These are phyloP conservation scores for Diutina pseudorugosa DNA, from an alignment of 1,139 yeast genomes.

Conservation along the genomic window DNA sequence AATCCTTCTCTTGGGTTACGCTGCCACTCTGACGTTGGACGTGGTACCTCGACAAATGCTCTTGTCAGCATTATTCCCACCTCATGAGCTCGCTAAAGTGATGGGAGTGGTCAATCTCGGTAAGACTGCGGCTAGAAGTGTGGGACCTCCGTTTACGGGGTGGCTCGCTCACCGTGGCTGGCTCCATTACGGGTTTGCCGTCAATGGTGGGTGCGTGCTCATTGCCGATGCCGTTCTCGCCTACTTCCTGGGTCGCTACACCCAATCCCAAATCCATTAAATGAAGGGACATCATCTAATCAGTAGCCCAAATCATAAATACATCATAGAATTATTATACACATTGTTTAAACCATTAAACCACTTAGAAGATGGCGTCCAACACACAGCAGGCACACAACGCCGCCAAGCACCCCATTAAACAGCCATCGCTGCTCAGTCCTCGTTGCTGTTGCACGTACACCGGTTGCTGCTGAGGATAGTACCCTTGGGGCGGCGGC, in stretches of 20 bases:
- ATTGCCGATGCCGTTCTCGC: constrained; percentile 29
- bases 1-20: constrained; percentile 30
- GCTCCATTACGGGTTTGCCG: constrained; percentile 46
- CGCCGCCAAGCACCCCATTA: constrained; percentile 62
- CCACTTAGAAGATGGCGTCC: constrained; percentile 47
- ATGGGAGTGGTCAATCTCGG: constrained; percentile 82
- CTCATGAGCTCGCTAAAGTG: constrained; percentile 56
- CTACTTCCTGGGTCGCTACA: not conserved
- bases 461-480: constrained; percentile 32
- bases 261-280: not conserved
- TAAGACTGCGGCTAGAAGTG: constrained; percentile 71
- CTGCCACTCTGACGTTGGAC: constrained; percentile 62
- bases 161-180: constrained; percentile 41
- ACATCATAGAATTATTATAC: not conserved
- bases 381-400: constrained; percentile 65
- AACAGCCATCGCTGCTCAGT: constrained; percentile 34
- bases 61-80: constrained; percentile 52
- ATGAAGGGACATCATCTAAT: too few relatives aligned
- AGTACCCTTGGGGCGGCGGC: constrained; percentile 12
- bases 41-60: constrained; percentile 84
- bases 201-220: constrained; percentile 46
- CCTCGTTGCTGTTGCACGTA: constrained; percentile 47
- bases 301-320: not conserved
- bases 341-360: not conserved
- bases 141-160: constrained; percentile 78